phyloP scores from a whole-genome alignment of 169 alveolate species.

The Eimeria necatrix region DNA sequence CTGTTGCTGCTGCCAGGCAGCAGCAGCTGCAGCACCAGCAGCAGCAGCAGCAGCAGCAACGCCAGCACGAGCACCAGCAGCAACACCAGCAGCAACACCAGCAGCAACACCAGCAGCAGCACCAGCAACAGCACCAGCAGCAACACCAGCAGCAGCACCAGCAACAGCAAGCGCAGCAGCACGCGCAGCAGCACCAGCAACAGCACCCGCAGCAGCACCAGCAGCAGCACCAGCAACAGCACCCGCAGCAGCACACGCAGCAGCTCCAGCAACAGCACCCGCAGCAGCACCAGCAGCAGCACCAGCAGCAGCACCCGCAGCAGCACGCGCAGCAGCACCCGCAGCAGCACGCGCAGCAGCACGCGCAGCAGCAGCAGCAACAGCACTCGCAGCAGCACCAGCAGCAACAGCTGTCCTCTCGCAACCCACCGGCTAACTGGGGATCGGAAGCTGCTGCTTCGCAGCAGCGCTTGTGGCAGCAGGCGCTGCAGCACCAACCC shows the following conservation, averaged over 20 bases:
- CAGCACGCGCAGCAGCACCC: too few relatives aligned
- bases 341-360: too few relatives aligned
- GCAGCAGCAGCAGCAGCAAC: slow-evolving; percentile 22
- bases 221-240: not conserved
- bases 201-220: not conserved
- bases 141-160: not conserved
- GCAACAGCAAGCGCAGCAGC: not conserved
- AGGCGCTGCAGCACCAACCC: too few relatives aligned
- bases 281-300: too few relatives aligned
- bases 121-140: slow-evolving; percentile 1
- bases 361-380: too few relatives aligned
- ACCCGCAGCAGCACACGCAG: not conserved
- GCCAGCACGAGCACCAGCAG: not conserved
- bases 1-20: too few relatives aligned
- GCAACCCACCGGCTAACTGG: too few relatives aligned
- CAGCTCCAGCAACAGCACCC: not conserved
- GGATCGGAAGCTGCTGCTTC: too few relatives aligned
- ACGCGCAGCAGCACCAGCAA: not conserved
- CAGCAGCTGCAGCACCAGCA: slow-evolving; percentile 49
- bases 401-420: too few relatives aligned
- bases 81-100: not conserved
- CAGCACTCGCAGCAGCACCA: too few relatives aligned
- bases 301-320: too few relatives aligned
- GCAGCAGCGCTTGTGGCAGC: too few relatives aligned
- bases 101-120: slow-evolving; percentile 20